These are phyloP conservation scores for Trichoderma sp. DNA, from an alignment of 2,329 filamentous ascomycete species.

Conservation along the genomic window DNA sequence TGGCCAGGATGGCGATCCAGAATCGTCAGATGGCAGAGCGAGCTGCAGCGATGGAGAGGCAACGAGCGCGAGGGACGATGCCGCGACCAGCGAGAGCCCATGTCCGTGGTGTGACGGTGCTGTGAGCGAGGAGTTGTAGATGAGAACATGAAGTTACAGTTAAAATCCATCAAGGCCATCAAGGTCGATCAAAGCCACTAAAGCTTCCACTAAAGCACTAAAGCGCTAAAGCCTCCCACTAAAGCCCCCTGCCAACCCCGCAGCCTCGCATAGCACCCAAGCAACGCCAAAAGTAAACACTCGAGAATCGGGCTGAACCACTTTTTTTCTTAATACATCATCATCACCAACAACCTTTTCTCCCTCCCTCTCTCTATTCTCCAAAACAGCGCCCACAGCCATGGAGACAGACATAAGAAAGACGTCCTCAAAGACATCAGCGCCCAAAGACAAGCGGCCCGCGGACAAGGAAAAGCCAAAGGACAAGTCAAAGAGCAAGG, in stretches of 20 bases:
- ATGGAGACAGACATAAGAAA: conserved; percentile 20
- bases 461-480: conserved; percentile 39
- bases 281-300: conserved; percentile 17
- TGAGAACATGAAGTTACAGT: not conserved
- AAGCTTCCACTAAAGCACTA: not conserved
- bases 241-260: conserved; percentile 9
- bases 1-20: conserved; percentile 11
- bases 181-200: not conserved
- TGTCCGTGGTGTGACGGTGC: not conserved
- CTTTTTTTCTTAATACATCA: not conserved
- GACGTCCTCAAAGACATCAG: not conserved
- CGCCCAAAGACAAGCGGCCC: conserved; percentile 31
- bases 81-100: conserved; percentile 1
- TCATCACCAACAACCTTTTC: not conserved
- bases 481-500: conserved; percentile 38
- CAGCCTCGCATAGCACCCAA: conserved; percentile 7
- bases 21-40: conserved; percentile 5
- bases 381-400: not conserved
- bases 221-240: not conserved
- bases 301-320: not conserved
- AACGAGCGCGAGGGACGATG: not conserved
- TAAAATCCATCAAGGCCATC: not conserved
- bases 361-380: not conserved
- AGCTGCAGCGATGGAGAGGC: conserved; percentile 1
- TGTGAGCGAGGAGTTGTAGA: not conserved